Evolutionary conservation across 2,329 filamentous ascomycete genomes (phyloP), one percentile per base, ranked within the genome.

Genomic region (Claviceps spartinae): DNA sequence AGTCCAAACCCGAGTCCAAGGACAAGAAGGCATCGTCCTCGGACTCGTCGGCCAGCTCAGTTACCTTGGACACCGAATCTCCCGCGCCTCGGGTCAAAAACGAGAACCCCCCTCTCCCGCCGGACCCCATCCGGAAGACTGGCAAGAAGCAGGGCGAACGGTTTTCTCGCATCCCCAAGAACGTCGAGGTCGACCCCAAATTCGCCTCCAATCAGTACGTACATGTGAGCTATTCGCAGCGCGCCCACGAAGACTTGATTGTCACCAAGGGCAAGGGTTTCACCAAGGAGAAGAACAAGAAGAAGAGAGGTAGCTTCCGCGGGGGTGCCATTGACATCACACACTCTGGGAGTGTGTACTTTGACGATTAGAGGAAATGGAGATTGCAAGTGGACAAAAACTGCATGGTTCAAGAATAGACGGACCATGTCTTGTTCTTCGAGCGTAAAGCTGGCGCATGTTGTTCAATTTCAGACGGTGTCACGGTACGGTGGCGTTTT

Each of bases 271-370:
- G 93, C 62, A 97, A 96, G 73, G 89, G 88, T 4, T 98, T 98
- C 71, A 97, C 91, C 54, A 98, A 98, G 76, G 93, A 97, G 75
- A 98, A 98, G 82, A 98, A 98, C 72, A 98, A 98, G 77, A 93
- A 89, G 78, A 90, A 89, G 77, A 78, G 82, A 60, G 93, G 93
- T 49, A 88, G 85, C 58, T 98, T 95, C 76, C 82, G 86, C 47
- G 93, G 93, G 45, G 93, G 93, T 6, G 70, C 78, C 50, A 95
- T 98, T 62, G 90, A 98, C 65, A 86, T 91, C 50, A 71, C 77
- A 14, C 82, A 83, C 20, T 85, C 85, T 57, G 90, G 91, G 70
- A 85, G 87, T 54, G 86, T 95, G 72, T 96, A 95, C 72, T 98
- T 98, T 69, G 89, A 96, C 2, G 87, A 95, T 62, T 95, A 79